Percentiles rank a stretch among this genome's conserved stretches.
phyloP scores from a whole-genome alignment of 352 stramenopile species.

The Pythium folliculosum region DNA sequence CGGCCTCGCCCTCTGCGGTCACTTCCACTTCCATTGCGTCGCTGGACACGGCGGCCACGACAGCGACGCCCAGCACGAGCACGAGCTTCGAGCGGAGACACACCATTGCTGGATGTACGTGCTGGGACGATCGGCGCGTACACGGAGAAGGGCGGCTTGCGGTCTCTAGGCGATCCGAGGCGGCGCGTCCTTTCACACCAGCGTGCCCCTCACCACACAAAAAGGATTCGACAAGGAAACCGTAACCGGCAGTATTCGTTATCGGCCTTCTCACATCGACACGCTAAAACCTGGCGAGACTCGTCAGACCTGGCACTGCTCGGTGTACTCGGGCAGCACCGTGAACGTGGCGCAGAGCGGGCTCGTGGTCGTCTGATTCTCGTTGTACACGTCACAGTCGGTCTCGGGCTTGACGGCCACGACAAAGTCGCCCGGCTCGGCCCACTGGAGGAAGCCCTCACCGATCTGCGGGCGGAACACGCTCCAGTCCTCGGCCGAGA shows the following conservation, averaged over 20 bases:
- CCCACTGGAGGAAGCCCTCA: slow-evolving; percentile 54
- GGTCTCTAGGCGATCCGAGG: no score
- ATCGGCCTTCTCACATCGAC: no score
- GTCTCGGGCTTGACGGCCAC: slow-evolving; percentile 73
- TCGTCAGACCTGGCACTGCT: slow-evolving; percentile 10
- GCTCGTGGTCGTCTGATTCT: slow-evolving; percentile 26
- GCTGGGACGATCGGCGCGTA: background rate
- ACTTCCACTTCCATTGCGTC: slow-evolving; percentile 11
- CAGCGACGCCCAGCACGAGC: background rate
- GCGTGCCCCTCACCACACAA: background rate
- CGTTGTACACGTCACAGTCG: slow-evolving; percentile 79
- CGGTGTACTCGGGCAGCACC: slow-evolving; percentile 29
- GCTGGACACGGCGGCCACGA: background rate
- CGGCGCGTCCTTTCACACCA: background rate
- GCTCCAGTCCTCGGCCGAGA: slow-evolving; percentile 60
- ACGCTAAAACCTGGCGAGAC: no score
- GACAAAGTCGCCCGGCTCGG: slow-evolving; percentile 70
- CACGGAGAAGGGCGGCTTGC: no score
- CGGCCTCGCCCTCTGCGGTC: background rate
- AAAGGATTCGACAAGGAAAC: background rate
- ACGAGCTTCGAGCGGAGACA: background rate
- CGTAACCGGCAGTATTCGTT: no score
- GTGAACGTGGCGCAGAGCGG: slow-evolving; percentile 52
- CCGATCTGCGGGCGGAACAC: slow-evolving; percentile 66
- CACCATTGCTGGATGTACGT: background rate